These are phyloP conservation scores for Avena atlantica DNA, from an alignment of 176 grass and related monocot genomes.

Conservation along the genomic window DNA sequence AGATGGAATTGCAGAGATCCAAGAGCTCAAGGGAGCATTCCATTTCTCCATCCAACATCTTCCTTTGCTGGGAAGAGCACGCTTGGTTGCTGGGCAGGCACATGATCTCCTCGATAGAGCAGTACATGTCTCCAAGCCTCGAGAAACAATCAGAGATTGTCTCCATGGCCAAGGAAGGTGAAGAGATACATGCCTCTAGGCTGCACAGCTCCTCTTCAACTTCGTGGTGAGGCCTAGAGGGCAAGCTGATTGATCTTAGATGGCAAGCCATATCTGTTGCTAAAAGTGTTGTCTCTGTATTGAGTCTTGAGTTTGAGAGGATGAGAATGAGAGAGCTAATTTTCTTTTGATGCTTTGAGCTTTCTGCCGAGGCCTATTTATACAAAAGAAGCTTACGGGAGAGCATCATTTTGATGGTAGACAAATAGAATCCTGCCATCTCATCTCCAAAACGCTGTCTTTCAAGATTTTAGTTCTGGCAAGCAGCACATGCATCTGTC, in stretches of 20 bases:
- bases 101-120: slow-evolving; percentile 31
- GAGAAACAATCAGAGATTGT: slow-evolving; percentile 5
- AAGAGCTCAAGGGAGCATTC: slow-evolving; percentile 40
- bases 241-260: slow-evolving; percentile 34
- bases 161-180: slow-evolving; percentile 19
- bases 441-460: neutral
- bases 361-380: neutral
- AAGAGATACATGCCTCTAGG: slow-evolving; percentile 30
- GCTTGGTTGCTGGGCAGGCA: slow-evolving; percentile 33
- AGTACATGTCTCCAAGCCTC: slow-evolving; percentile 28
- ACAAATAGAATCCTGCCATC: neutral
- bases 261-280: slow-evolving; percentile 30
- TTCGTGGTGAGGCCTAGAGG: slow-evolving; percentile 6
- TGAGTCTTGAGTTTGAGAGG: neutral
- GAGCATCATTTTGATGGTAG: neutral
- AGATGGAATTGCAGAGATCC: slow-evolving; percentile 33
- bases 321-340: neutral
- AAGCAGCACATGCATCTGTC: neutral
- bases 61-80: slow-evolving; percentile 40
- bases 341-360: neutral
- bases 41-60: slow-evolving; percentile 45
- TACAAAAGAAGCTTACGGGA: neutral
- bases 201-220: slow-evolving; percentile 38
- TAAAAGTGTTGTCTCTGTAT: neutral
- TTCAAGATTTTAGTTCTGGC: neutral